These are phyloP conservation scores for Nicotiana attenuata DNA, from an alignment of 257 asterid species.

Conservation along the genomic window DNA sequence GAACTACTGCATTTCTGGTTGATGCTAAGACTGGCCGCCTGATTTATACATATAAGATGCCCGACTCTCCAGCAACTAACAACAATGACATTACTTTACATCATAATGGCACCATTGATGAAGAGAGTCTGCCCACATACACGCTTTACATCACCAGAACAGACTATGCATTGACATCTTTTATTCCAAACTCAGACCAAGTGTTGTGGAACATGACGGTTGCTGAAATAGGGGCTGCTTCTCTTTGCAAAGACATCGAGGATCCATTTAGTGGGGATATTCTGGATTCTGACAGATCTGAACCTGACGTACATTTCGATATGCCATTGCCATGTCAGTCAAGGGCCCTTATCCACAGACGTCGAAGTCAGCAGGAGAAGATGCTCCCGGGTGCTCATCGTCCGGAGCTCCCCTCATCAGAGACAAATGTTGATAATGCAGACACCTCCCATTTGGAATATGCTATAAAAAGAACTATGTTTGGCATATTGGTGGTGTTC, in stretches of 20 bases:
- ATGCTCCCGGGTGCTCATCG: constrained; percentile 34
- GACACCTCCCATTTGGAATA: not conserved
- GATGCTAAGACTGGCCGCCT: constrained; percentile 77
- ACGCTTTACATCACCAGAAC: constrained; percentile 83
- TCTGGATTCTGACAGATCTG: constrained; percentile 39
- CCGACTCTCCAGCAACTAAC: constrained; percentile 38
- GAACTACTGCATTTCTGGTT: constrained; percentile 61
- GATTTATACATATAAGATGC: constrained; percentile 41
- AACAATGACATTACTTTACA: constrained; percentile 25
- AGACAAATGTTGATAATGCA: constrained; percentile 52
- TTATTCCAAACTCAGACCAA: constrained; percentile 69
- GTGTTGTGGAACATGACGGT: constrained; percentile 86
- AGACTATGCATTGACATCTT: constrained; percentile 76
- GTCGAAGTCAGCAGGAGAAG: constrained; percentile 35
- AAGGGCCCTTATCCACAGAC: constrained; percentile 64
- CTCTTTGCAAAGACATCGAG: constrained; percentile 61
- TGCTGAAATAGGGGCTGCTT: constrained; percentile 87
- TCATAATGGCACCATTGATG: constrained; percentile 32
- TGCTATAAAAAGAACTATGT: not conserved
- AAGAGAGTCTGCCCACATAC: constrained; percentile 38
- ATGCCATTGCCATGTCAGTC: constrained; percentile 94
- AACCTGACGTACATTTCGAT: constrained; percentile 42
- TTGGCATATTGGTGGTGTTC: not conserved
- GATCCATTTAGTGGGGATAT: constrained; percentile 35
- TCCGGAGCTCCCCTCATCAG: constrained; percentile 51